Evolutionary conservation across 1,139 yeast genomes (phyloP).

Genomic region (Kazachstania sp.): DNA sequence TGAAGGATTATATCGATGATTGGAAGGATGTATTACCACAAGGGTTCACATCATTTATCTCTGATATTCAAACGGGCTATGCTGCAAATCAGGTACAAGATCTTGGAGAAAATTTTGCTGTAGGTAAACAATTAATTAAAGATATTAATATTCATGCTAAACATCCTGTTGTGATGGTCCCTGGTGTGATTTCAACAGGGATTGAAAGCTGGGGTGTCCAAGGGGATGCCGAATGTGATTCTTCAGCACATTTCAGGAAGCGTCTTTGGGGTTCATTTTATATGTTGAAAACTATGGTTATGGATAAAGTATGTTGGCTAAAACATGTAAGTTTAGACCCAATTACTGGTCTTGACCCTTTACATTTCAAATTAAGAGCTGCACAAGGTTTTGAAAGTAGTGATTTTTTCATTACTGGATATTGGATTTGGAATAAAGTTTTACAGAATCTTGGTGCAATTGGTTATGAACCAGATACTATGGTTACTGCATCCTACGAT

Average conservation of each 20-base stretch:
- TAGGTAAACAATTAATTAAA: slow-evolving; percentile 58
- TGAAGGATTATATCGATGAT: slow-evolving; percentile 45
- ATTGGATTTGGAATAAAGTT: slow-evolving; percentile 97
- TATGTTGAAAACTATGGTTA: slow-evolving; percentile 85
- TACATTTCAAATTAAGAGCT: slow-evolving; percentile 68
- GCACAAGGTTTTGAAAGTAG: slow-evolving; percentile 97
- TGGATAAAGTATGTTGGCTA: slow-evolving; percentile 90
- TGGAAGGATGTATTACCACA: slow-evolving; percentile 66
- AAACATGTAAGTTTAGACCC: slow-evolving; percentile 84
- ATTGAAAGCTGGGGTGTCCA: slow-evolving; percentile 86
- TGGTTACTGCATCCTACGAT: slow-evolving; percentile 88
- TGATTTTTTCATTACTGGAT: slow-evolving; percentile 92
- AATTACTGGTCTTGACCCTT: slow-evolving; percentile 88
- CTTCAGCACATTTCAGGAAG: slow-evolving; percentile 76
- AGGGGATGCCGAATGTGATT: slow-evolving; percentile 71
- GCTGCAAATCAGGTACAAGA: slow-evolving; percentile 32
- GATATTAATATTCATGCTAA: slow-evolving; percentile 47
- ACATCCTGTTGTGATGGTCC: slow-evolving; percentile 82
- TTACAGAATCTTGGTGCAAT: slow-evolving; percentile 87
- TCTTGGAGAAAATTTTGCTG: slow-evolving; percentile 76
- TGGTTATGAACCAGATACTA: slow-evolving; percentile 85
- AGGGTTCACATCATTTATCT: slow-evolving; percentile 51
- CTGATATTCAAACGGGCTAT: slow-evolving; percentile 40
- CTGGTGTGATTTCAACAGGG: slow-evolving; percentile 94
- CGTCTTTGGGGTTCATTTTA: slow-evolving; percentile 95